Base-by-base conservation (phyloP, 2,329 filamentous ascomycete genomes). In the Metarhizium guizhouense region DNA sequence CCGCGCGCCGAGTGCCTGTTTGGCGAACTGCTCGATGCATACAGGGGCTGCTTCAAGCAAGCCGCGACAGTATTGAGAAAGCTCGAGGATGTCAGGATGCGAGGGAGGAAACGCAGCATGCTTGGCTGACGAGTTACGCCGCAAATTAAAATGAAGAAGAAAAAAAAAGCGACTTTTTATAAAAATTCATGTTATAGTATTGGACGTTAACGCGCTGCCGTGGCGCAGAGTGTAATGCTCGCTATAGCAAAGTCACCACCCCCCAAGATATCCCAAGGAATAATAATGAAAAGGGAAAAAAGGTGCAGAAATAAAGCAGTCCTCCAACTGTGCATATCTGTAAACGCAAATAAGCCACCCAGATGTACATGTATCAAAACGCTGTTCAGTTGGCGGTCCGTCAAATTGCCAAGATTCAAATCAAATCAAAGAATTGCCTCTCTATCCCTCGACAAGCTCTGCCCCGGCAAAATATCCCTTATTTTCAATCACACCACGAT, bases 21-120 rank as follows among this genome's bases (percentile, higher is more conserved):
- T 62, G 73, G 77, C 36, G 82, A 88, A 64, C 78, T 96, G 20
- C 73, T 97, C 20, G 76, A 80, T 55, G 86, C 83, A 3, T 99
- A 99, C 73, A 80, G 75, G 53, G 78, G 81, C 61, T 83, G 81
- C 38, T 93, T 88, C 67, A 91, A 90, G 73, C 88, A 88, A 16
- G 87, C 88, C 0, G 80, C 76, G 56, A 75, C 82, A 20, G 90
- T 92, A 25, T 71, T 99, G 67, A 90, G 83, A 74, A 88, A 86
- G 69, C 72, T 99, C 59, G 91, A 96, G 68, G 93, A 96, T 61
- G 94, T 99, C 50, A 83, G 94, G 68, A 84, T 96, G 85, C 85
- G 94, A 69, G 94, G 94, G 3, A 80, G 94, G 68, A 99, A 99
- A 82, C 87, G 90, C 72, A 97, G 91, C 70, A 99, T 99, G 94